Conservation (phyloP, 768 basidiomycete species). For the Lactarius sanguifluus region DNA sequence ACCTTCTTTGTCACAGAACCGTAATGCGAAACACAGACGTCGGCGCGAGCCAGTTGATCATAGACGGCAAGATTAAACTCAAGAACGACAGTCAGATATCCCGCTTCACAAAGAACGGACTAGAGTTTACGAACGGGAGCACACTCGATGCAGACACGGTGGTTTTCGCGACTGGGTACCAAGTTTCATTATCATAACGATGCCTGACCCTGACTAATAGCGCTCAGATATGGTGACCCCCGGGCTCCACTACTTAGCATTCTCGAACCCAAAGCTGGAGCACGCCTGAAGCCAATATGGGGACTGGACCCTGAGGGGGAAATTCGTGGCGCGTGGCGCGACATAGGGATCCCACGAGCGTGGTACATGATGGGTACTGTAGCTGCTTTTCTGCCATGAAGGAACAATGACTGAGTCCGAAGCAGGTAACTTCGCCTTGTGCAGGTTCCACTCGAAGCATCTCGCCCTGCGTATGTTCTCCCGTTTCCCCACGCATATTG, state of each 20-base stretch:
- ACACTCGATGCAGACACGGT: constrained; percentile 49
- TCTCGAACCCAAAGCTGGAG: constrained; percentile 47
- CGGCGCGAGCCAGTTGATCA: constrained; percentile 44
- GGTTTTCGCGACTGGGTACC: constrained; percentile 50
- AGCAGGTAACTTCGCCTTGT: constrained; percentile 56
- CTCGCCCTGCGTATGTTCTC: constrained; percentile 58
- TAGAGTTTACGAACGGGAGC: constrained; percentile 44
- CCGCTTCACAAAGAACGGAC: constrained; percentile 40
- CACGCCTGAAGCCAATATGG: constrained; percentile 57
- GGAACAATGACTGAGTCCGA: neutral
- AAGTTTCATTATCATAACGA: neutral
- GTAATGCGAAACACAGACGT: constrained; percentile 36
- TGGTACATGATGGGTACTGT: constrained; percentile 59
- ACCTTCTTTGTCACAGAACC: constrained; percentile 2
- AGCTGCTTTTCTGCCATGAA: constrained; percentile 6
- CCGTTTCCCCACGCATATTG: neutral
- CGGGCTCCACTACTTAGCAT: constrained; percentile 42
- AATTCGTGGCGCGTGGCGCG: constrained; percentile 49
- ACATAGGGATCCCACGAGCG: constrained; percentile 50
- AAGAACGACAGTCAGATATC: constrained; percentile 45
- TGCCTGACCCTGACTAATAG: neutral
- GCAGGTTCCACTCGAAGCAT: constrained; percentile 67
- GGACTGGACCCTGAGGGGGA: constrained; percentile 67
- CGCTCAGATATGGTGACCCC: constrained; percentile 46
- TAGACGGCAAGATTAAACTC: constrained; percentile 50